Evolutionary conservation across 2,329 filamentous ascomycete genomes (phyloP), one percentile per base, ranked within the genome.

Genomic region (Elsinoe fawcettii): DNA sequence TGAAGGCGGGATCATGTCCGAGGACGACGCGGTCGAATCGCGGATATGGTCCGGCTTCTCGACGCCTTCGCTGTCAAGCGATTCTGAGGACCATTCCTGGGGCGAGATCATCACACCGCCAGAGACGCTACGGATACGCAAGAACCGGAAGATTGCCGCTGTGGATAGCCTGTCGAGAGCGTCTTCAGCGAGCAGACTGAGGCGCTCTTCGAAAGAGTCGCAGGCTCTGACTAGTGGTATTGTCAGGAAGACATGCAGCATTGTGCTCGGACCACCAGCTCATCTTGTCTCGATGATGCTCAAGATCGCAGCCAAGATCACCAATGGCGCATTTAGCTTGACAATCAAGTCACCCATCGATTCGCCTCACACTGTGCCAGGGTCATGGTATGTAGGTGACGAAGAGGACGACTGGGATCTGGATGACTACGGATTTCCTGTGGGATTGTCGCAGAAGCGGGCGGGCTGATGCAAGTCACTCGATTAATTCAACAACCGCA

Each of bases 231-330:
- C 67, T 8, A 61, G 63, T 2, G 66, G 83, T 2, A 80, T 95
- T 27, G 79, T 95, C 23, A 81, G 85, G 57, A 91, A 88, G 71
- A 90, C 90, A 0, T 84, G 82, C 61, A 84, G 88, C 54, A 79
- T 93, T 27, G 78, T 95, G 3, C 74, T 96, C 12, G 84, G 87
- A 0, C 90, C 90, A n/a, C 90, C 91, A 0, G 81, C 85, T 32
- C 83, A 91, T 64, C 79, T 95, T 1, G 80, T 95, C 34, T 78
- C 82, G 23, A 75, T 95, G 39, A 90, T 96, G 78, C 79, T 96
- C 3, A 83, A 84, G 57, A 88, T 96, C 58, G 88, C 90, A 0
- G 85, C 87, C 0, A 84, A 82, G 60, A 89, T 96, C 60, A 80
- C 84, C 1, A 71, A 71, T 46, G 76, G 76, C 3, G 70, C 69